These are phyloP conservation scores for Neofusicoccum kwambonambiense DNA, from an alignment of 2,329 filamentous ascomycete genomes.

Conservation along the genomic window DNA sequence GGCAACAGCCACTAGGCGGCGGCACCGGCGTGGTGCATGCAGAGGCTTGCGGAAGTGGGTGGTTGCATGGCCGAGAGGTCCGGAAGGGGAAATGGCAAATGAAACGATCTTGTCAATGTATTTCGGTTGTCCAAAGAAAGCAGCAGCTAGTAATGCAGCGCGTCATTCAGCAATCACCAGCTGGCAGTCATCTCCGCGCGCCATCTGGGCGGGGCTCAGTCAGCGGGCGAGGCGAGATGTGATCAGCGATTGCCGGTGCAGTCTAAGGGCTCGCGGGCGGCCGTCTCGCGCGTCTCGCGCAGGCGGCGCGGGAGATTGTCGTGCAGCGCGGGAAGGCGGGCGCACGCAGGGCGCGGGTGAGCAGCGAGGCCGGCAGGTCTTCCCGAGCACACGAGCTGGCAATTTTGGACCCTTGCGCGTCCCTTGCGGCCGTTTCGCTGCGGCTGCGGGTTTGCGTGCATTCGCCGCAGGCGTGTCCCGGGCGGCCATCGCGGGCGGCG, in stretches of 20 bases:
- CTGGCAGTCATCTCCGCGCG: slow-evolving; percentile 7
- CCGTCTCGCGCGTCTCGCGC: no score
- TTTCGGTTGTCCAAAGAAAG: slow-evolving; percentile 15
- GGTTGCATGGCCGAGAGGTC: background rate
- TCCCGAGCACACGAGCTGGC: background rate
- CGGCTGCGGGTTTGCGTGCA: background rate
- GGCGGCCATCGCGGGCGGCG: background rate
- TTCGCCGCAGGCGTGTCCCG: background rate
- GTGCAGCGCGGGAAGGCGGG: background rate
- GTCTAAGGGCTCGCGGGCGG: background rate
- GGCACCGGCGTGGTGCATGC: background rate
- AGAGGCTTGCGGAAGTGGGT: background rate
- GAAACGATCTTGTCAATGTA: background rate
- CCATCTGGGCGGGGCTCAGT: background rate
- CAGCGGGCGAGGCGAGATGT: background rate
- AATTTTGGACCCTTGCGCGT: background rate
- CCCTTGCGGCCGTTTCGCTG: slow-evolving; percentile 9
- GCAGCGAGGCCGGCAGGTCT: background rate
- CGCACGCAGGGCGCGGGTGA: background rate
- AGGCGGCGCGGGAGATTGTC: slow-evolving; percentile 5
- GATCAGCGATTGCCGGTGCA: background rate
- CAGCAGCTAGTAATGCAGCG: slow-evolving; percentile 8
- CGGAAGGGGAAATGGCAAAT: background rate
- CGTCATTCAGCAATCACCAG: background rate
- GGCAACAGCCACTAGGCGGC: background rate